A percentile compares a stretch with the other conserved stretches of the same genome.
These are phyloP conservation scores for Daldinia sp. DNA, from an alignment of 2,329 filamentous ascomycete genomes.

Conservation along the genomic window DNA sequence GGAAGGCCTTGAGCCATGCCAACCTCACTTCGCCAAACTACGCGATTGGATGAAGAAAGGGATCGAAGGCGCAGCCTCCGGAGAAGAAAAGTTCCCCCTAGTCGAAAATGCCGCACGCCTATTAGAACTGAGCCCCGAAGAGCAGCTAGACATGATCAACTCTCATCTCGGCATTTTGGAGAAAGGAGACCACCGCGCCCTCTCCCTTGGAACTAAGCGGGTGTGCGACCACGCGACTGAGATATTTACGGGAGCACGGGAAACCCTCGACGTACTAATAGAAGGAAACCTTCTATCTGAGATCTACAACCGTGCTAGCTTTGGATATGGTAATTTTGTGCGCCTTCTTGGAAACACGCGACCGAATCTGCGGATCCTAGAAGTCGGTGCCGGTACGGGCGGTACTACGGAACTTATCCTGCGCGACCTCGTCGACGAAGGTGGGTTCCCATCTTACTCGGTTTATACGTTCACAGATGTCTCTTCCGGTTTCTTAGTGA, in stretches of 20 bases:
- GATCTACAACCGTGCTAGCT: constrained; percentile 47
- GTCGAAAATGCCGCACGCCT: constrained; percentile 23
- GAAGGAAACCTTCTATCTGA: constrained; percentile 49
- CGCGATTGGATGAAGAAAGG: constrained; percentile 49
- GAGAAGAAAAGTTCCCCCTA: constrained; percentile 32
- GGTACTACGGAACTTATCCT: constrained; percentile 47
- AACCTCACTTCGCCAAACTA: constrained; percentile 48
- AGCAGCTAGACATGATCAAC: constrained; percentile 23
- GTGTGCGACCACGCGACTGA: constrained; percentile 43
- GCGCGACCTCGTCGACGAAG: constrained; percentile 39
- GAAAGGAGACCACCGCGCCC: constrained; percentile 34
- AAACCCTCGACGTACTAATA: constrained; percentile 51
- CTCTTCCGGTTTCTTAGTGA: constrained; percentile 48
- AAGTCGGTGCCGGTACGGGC: constrained; percentile 49
- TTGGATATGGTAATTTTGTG: constrained; percentile 44
- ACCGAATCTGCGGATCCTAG: constrained; percentile 40
- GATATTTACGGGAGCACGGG: constrained; percentile 44
- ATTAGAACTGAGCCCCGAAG: background rate
- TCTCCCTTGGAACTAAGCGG: constrained; percentile 36
- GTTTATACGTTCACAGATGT: constrained; percentile 48
- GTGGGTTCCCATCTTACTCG: constrained; percentile 40
- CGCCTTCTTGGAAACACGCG: constrained; percentile 34
- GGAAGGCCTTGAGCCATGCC: constrained; percentile 36
- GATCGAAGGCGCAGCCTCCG: constrained; percentile 28
- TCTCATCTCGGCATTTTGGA: constrained; percentile 38